phyloP scores from a whole-genome alignment of 345 rosid species.

The Clarkia xantiana region DNA sequence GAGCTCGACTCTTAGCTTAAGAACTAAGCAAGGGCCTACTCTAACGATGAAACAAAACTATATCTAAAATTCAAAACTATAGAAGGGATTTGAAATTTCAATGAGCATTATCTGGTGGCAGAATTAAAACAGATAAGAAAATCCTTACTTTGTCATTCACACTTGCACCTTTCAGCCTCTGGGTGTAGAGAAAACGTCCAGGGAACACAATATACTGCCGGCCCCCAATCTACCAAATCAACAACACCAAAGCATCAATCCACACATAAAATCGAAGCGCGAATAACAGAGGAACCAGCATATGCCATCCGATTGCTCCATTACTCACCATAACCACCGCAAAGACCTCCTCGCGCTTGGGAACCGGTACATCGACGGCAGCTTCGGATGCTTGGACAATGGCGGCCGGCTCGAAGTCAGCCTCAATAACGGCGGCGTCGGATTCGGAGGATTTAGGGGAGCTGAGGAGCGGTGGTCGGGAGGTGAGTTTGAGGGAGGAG shows the following conservation, averaged over 20 bases:
- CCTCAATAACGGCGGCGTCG: conserved; percentile 25
- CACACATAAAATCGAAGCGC: background rate
- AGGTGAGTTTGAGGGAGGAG: conserved; percentile 10
- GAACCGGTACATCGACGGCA: conserved; percentile 11
- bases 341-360: conserved; percentile 81
- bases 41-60: no score
- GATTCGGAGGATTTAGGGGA: conserved; percentile 39
- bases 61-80: no score
- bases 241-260: background rate
- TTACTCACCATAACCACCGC: conserved; percentile 92
- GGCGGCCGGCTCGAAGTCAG: conserved; percentile 21
- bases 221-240: conserved; percentile 41
- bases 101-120: no score
- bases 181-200: conserved; percentile 59
- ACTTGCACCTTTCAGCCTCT: conserved; percentile 85
- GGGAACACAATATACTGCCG: conserved; percentile 96
- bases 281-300: background rate
- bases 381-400: conserved; percentile 5
- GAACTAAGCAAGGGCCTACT: no score
- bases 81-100: no score
- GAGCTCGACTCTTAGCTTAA: no score
- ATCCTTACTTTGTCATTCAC: conserved; percentile 58
- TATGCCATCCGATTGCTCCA: background rate
- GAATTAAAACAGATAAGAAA: no score
- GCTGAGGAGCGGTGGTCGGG: conserved; percentile 17